Evolutionary conservation across 345 rosid genomes (phyloP).

Genomic region (Eucalyptus globulus): DNA sequence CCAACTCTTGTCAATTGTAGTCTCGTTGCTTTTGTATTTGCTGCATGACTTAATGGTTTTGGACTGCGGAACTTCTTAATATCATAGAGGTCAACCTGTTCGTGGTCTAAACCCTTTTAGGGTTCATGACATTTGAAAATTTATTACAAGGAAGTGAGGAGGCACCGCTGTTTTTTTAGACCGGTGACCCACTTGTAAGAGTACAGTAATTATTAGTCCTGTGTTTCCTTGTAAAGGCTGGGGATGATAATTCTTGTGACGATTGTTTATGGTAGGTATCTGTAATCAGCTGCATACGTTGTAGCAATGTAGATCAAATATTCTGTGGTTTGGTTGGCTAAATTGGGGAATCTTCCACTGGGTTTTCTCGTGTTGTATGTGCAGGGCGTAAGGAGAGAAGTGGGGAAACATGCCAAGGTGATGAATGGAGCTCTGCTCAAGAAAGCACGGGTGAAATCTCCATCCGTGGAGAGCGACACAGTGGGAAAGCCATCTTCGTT

Average conservation of each 20-base stretch:
- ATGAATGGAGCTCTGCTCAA: slow-evolving; percentile 27
- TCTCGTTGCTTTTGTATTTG: not conserved
- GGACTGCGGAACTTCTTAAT: not conserved
- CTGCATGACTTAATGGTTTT: not conserved
- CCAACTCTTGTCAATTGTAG: not conserved
- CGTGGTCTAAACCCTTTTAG: not conserved
- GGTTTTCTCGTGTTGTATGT: not conserved
- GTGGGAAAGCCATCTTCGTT: slow-evolving; percentile 1
- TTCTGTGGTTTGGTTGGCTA: not conserved
- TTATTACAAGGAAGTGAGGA: not conserved
- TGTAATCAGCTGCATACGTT: not conserved
- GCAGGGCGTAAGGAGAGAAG: slow-evolving; percentile 95
- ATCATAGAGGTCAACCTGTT: not conserved
- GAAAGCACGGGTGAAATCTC: not conserved
- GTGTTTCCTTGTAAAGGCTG: not conserved
- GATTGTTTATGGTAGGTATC: not conserved
- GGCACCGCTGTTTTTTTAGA: not conserved
- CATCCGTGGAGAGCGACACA: not conserved
- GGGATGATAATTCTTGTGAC: not conserved
- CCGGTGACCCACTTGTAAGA: not conserved
- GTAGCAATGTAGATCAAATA: not conserved
- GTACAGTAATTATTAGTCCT: not conserved
- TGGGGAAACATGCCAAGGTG: slow-evolving; percentile 69
- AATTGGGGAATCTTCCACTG: not conserved
- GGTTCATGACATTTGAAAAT: not conserved